Evolutionary conservation across 2,329 filamentous ascomycete species (phyloP), one percentile per base, ranked within the genome.

Genomic region (Alternaria sp.): DNA sequence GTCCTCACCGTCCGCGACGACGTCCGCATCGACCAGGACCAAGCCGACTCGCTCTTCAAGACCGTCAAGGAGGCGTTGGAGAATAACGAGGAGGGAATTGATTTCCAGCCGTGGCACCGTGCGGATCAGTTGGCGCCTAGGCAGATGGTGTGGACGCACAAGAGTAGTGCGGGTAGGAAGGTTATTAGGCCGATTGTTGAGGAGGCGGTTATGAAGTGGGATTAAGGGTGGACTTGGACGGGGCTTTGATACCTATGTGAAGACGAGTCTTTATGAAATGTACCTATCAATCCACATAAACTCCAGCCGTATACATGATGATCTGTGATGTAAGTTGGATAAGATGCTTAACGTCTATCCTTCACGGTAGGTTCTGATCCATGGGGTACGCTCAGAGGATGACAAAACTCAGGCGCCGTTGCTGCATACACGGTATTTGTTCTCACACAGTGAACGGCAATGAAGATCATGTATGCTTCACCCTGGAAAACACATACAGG

Each of bases 61-160:
- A 74, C 76, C 3, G 80, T 83, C 8, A 78, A 71, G 37, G 64
- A 79, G 23, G 82, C 82, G n/a, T 72, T 84, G 45, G 82, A 83
- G 72, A 75, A 75, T 1, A 78, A 75, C 1, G 72, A 80, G 6
- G 61, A 78, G 26, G 75, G 73, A 0, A 71, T 84, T 37, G 74
- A 80, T 5, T 73, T 82, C 47, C 79, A 81, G 74, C 79, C 78
- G 6, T 84, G 83, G 83, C 78, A 84, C 68, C 70, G 80, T 5
- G 81, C 71, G 5, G 59, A 75, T 55, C 81, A 84, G 76, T 71
- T 84, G 47, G 77, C 79, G 0, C 72, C 68, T 7, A 76, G 82
- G 51, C 82, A 84, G 74, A 84, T 84, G 82, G 82, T 83, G 4
- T 84, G 82, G 82, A 80, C 77, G 20, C 81, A 84, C 55, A 71